phyloP scores from a whole-genome alignment of 2,329 filamentous ascomycete species.

The Acrocalymma vagum region DNA sequence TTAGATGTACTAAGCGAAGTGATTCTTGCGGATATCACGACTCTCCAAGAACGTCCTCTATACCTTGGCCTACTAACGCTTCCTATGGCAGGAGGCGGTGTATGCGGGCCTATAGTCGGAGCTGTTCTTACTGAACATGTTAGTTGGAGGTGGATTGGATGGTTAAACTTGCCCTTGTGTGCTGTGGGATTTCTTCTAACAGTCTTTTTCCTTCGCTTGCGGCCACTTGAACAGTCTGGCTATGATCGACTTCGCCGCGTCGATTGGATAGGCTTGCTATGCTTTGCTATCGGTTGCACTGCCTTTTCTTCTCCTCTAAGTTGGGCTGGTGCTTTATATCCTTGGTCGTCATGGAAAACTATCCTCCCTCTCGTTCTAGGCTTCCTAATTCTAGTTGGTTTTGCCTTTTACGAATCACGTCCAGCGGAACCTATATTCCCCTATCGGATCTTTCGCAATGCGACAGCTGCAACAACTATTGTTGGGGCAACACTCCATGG shows the following conservation, averaged over 20 bases:
- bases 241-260: conserved; percentile 53
- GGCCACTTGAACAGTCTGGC: conserved; percentile 53
- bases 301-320: conserved; percentile 58
- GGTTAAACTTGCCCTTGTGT: conserved; percentile 50
- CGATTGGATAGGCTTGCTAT: conserved; percentile 59
- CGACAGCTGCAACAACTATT: conserved; percentile 58
- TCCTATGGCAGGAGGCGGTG: conserved; percentile 60
- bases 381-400: conserved; percentile 55
- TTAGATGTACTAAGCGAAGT: conserved; percentile 58
- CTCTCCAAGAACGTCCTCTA: conserved; percentile 52
- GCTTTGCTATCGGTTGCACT: conserved; percentile 51
- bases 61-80: conserved; percentile 58
- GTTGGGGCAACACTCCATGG: conserved; percentile 65
- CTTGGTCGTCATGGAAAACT: conserved; percentile 66
- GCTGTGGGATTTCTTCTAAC: conserved; percentile 55
- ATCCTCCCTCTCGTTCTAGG: conserved; percentile 68
- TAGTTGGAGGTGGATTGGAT: conserved; percentile 58
- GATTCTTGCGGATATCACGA: conserved; percentile 62
- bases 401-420: conserved; percentile 63
- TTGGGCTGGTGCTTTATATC: conserved; percentile 57
- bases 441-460: conserved; percentile 53
- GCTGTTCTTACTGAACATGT: conserved; percentile 52
- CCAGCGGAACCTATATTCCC: conserved; percentile 59
- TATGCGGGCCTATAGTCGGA: conserved; percentile 58
- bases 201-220: conserved; percentile 59